These are phyloP conservation scores for Carallia pectinifolia DNA, from an alignment of 345 rosid species.

Conservation along the genomic window DNA sequence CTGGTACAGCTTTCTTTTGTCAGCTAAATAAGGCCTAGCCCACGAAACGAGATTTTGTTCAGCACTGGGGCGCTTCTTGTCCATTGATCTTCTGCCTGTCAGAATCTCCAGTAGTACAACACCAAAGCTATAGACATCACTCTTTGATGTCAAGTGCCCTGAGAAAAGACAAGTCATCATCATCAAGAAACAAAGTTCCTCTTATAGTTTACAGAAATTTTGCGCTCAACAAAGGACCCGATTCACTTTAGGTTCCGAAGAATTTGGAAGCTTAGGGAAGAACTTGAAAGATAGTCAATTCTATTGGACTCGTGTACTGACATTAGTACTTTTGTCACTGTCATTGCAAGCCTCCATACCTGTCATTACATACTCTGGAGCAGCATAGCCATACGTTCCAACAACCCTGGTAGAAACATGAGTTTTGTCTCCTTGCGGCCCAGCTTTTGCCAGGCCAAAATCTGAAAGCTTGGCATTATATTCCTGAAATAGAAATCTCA, in stretches of 20 bases:
- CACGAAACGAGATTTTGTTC: conserved; percentile 34
- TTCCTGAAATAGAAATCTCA: conserved; percentile 15
- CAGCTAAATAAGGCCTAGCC: conserved; percentile 32
- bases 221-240: no score
- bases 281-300: background rate
- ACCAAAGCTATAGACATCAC: conserved; percentile 37
- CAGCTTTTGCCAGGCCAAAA: conserved; percentile 37
- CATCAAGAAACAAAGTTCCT: background rate
- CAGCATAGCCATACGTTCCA: conserved; percentile 38
- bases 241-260: background rate
- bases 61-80: conserved; percentile 34
- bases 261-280: background rate
- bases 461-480: conserved; percentile 37
- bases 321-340: background rate
- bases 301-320: background rate
- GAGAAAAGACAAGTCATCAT: conserved; percentile 2
- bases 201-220: no score
- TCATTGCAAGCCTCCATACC: conserved; percentile 14
- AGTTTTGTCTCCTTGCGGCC: conserved; percentile 39
- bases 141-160: conserved; percentile 36
- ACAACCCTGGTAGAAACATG: conserved; percentile 37
- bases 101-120: conserved; percentile 33
- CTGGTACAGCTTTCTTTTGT: conserved; percentile 32
- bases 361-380: conserved; percentile 39
- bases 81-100: conserved; percentile 38